Conservation (phyloP, 2,329 filamentous ascomycete species). For the Orbilia quercus region DNA sequence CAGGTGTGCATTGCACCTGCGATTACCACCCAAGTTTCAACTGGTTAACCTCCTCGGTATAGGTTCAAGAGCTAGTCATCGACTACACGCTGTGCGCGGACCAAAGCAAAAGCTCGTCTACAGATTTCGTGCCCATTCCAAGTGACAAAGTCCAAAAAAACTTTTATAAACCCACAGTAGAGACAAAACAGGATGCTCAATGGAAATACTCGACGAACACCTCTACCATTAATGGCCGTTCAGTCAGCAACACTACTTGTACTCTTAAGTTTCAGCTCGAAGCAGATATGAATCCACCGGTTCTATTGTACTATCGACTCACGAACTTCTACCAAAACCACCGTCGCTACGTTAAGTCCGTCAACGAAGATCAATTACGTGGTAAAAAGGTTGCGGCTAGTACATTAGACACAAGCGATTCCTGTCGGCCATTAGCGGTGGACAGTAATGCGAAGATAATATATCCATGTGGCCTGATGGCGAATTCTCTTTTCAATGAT, state of each 20-base stretch:
- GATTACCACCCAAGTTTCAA: conserved; percentile 39
- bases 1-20: conserved; percentile 68
- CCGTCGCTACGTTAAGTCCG: conserved; percentile 90
- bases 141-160: conserved; percentile 71
- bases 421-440: conserved; percentile 64
- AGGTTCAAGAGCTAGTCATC: conserved; percentile 91
- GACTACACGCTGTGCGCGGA: conserved; percentile 84
- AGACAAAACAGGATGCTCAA: conserved; percentile 47
- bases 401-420: conserved; percentile 68
- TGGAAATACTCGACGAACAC: conserved; percentile 55
- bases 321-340: conserved; percentile 99
- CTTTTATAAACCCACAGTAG: conserved; percentile 70
- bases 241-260: conserved; percentile 69
- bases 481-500: conserved; percentile 97
- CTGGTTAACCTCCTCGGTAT: conserved; percentile 6
- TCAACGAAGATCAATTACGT: conserved; percentile 80
- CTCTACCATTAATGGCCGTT: conserved; percentile 59
- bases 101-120: conserved; percentile 67
- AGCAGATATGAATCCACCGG: conserved; percentile 80
- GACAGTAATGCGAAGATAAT: conserved; percentile 76
- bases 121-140: conserved; percentile 68
- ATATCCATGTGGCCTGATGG: conserved; percentile 95
- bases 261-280: conserved; percentile 81
- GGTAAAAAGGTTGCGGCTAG: conserved; percentile 73
- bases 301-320: conserved; percentile 93